phyloP scores from a whole-genome alignment of 2,329 filamentous ascomycete genomes.

The Ophiostoma perfectum region DNA sequence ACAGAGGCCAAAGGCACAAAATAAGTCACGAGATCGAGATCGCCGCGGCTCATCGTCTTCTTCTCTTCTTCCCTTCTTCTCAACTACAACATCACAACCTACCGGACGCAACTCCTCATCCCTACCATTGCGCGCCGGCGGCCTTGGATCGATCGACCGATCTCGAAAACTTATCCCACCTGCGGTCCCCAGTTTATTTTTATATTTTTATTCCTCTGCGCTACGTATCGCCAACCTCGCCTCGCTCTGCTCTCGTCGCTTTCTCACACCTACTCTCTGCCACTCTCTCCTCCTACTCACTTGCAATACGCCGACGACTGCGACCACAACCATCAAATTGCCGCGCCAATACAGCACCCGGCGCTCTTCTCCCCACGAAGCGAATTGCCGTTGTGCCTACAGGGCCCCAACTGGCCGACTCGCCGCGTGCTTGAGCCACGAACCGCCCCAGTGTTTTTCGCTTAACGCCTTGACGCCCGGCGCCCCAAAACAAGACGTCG shows the following conservation, averaged over 20 bases:
- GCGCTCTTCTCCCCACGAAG: background rate
- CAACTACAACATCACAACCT: background rate
- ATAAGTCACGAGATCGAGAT: background rate
- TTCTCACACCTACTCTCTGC: background rate
- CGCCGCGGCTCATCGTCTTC: background rate
- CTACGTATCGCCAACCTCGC: constrained; percentile 14
- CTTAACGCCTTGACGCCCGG: constrained; percentile 10
- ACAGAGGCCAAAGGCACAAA: background rate
- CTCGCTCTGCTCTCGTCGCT: background rate
- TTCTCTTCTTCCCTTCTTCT: background rate
- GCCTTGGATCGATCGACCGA: constrained; percentile 5
- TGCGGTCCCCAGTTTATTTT: constrained; percentile 12
- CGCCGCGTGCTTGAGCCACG: constrained; percentile 5
- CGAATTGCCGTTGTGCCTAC: background rate
- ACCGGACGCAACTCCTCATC: background rate
- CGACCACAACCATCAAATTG: background rate
- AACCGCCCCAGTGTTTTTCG: constrained; percentile 3
- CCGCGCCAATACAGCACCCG: background rate
- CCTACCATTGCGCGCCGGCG: background rate
- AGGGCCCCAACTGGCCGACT: background rate
- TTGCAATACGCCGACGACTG: background rate
- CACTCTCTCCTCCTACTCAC: background rate
- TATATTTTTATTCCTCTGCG: constrained; percentile 16
- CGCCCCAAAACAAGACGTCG: constrained; percentile 1
- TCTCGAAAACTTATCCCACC: background rate